These are phyloP conservation scores for Cenchrus americanus DNA, from an alignment of 176 grass and related monocot species.

Conservation along the genomic window DNA sequence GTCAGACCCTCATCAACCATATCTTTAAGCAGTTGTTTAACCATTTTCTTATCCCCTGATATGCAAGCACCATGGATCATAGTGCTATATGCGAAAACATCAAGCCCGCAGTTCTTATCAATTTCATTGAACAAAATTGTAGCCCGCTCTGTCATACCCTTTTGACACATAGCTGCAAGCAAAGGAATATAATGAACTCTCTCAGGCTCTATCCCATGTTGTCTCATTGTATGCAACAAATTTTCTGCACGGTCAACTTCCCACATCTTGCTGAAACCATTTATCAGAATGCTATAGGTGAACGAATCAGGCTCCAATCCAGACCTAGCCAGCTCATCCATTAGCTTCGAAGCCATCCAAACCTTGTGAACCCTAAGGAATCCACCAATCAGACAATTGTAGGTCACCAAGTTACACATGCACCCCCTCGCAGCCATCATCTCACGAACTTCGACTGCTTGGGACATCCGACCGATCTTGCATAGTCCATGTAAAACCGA, in stretches of 20 bases:
- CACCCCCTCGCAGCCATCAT: conserved; percentile 56
- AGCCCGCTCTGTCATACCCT: conserved; percentile 55
- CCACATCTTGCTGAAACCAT: conserved; percentile 68
- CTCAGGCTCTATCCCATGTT: conserved; percentile 41
- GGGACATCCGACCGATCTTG: conserved; percentile 39
- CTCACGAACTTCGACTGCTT: conserved; percentile 45
- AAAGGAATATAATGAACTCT: conserved; percentile 56
- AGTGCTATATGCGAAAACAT: conserved; percentile 55
- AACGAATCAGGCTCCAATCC: conserved; percentile 53
- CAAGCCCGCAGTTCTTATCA: conserved; percentile 35
- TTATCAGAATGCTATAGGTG: conserved; percentile 64
- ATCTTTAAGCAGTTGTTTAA: conserved; percentile 49
- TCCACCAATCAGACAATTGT: conserved; percentile 58
- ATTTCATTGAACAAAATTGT: conserved; percentile 65
- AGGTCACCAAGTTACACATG: conserved; percentile 52
- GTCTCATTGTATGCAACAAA: conserved; percentile 48
- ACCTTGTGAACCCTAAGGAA: conserved; percentile 56
- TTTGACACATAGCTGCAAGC: conserved; percentile 57
- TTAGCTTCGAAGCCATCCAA: conserved; percentile 40
- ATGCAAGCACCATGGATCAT: conserved; percentile 65
- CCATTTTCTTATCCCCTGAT: conserved; percentile 50
- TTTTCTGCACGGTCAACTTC: conserved; percentile 44
- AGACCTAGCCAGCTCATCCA: conserved; percentile 52
- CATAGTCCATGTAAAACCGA: conserved; percentile 70
- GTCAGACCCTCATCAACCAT: conserved; percentile 50